phyloP scores from a whole-genome alignment of 345 rosid genomes.

The Eutrema heterophyllum region DNA sequence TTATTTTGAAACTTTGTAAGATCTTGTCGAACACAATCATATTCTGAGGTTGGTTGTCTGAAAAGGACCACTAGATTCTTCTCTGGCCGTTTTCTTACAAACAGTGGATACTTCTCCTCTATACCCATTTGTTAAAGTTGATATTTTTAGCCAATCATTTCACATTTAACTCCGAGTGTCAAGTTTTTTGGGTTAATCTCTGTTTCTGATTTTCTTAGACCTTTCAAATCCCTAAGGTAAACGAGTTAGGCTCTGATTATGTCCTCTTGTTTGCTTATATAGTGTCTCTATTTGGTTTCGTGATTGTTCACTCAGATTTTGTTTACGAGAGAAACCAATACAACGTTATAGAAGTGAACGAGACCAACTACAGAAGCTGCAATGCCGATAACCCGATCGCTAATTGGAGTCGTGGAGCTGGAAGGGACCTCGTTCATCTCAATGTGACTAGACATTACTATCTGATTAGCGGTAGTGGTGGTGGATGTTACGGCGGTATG shows the following conservation, averaged over 20 bases:
- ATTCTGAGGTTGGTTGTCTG: not conserved
- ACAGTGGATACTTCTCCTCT: not conserved
- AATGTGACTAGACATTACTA: conserved; percentile 71
- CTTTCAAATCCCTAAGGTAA: no score
- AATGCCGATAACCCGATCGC: conserved; percentile 59
- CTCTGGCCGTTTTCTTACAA: not conserved
- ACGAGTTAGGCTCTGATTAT: not conserved
- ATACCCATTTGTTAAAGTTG: not conserved
- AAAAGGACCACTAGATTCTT: not conserved
- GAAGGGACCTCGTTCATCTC: conserved; percentile 88
- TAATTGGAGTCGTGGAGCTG: conserved; percentile 85
- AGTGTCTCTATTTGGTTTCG: not conserved
- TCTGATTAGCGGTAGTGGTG: conserved; percentile 79
- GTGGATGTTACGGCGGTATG: conserved; percentile 85
- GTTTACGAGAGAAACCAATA: conserved; percentile 89
- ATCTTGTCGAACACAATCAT: not conserved
- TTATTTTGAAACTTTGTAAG: not conserved
- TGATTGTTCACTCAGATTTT: conserved; percentile 44
- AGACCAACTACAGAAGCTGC: conserved; percentile 66
- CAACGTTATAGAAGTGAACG: conserved; percentile 85
- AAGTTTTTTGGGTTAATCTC: not conserved
- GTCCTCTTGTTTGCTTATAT: not conserved
- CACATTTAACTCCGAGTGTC: not conserved
- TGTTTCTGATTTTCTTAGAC: no score
- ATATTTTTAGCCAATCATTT: not conserved